Percentiles rank a stretch among this genome's conserved stretches.
Conservation (phyloP, 768 basidiomycete species). For the Pilatotrama ljubarskyi region DNA sequence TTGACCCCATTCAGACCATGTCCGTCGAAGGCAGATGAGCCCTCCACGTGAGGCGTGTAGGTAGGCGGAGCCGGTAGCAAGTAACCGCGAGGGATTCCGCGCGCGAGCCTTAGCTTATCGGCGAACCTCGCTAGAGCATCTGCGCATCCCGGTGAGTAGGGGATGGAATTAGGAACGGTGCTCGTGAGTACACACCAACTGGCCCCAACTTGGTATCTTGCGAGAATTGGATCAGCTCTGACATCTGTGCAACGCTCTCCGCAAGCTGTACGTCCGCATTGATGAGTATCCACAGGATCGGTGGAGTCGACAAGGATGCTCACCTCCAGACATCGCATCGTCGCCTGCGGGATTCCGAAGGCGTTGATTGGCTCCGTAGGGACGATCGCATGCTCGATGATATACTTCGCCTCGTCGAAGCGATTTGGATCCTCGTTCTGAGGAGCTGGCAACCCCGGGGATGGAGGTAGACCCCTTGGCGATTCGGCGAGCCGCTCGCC, state of each 20-base stretch:
- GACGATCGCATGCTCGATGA: constrained; percentile 62
- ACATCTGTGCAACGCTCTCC: constrained; percentile 80
- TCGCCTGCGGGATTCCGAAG: constrained; percentile 86
- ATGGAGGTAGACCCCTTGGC: constrained; percentile 31
- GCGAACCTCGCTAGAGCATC: constrained; percentile 47
- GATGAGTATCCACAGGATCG: constrained; percentile 1
- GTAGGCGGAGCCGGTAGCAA: no score
- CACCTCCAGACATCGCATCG: constrained; percentile 88
- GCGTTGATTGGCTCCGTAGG: constrained; percentile 85
- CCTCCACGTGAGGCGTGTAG: constrained; percentile 3
- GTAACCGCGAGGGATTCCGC: constrained; percentile 6
- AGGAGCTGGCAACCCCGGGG: constrained; percentile 6
- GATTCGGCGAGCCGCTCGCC: constrained; percentile 49
- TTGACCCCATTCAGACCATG: constrained; percentile 13
- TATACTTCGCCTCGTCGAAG: constrained; percentile 61
- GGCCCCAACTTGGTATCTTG: constrained; percentile 58
- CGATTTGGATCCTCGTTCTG: constrained; percentile 56
- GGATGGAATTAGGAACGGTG: not conserved
- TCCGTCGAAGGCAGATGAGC: constrained; percentile 6
- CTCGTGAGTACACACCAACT: constrained; percentile 50
- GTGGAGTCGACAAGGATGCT: not conserved
- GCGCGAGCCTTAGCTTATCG: constrained; percentile 38
- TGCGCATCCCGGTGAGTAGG: constrained; percentile 19
- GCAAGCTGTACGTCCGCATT: constrained; percentile 51
- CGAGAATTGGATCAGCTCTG: constrained; percentile 70